Percentiles rank a stretch among this genome's conserved stretches.
Evolutionary conservation across 2,329 filamentous ascomycete genomes (phyloP).

Genomic region (Neoscytalidium dimidiatum): DNA sequence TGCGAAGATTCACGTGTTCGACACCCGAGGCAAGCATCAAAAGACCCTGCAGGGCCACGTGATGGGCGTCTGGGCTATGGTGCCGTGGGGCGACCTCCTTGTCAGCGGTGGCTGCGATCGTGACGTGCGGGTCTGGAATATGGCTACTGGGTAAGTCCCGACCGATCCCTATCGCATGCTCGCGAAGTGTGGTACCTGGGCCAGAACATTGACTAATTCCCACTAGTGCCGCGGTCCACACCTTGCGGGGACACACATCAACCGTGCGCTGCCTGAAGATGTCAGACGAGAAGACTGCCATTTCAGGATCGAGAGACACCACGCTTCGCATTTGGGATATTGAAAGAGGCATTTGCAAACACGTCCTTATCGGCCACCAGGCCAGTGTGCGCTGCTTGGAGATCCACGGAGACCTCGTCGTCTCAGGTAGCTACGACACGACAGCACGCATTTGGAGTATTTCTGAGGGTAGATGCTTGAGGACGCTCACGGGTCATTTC

Average conservation of each 20-base stretch:
- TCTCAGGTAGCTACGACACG: slow-evolving; percentile 98
- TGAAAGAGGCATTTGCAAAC: slow-evolving; percentile 80
- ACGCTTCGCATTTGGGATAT: slow-evolving; percentile 96
- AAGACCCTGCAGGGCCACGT: slow-evolving; percentile 92
- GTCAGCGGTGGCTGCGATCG: slow-evolving; percentile 96
- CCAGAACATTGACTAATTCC: not conserved
- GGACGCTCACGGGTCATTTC: slow-evolving; percentile 90
- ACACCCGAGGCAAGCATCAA: slow-evolving; percentile 83
- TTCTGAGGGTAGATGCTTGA: slow-evolving; percentile 86
- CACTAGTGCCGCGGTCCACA: slow-evolving; percentile 70
- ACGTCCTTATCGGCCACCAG: slow-evolving; percentile 91
- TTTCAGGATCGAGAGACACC: slow-evolving; percentile 94
- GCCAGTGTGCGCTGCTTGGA: slow-evolving; percentile 93
- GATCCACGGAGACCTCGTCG: slow-evolving; percentile 93
- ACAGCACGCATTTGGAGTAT: slow-evolving; percentile 98
- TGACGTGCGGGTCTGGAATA: slow-evolving; percentile 95
- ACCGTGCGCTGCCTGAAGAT: slow-evolving; percentile 97
- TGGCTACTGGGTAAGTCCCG: slow-evolving; percentile 76
- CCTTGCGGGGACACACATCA: slow-evolving; percentile 90
- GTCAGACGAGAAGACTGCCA: slow-evolving; percentile 90
- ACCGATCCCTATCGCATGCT: not conserved
- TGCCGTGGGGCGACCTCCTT: slow-evolving; percentile 92
- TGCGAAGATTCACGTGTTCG: slow-evolving; percentile 97
- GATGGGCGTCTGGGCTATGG: slow-evolving; percentile 99
- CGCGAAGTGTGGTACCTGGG: not conserved